Conservation (phyloP, 352 stramenopile species). For the Phytopythium cucurbitacearum region DNA sequence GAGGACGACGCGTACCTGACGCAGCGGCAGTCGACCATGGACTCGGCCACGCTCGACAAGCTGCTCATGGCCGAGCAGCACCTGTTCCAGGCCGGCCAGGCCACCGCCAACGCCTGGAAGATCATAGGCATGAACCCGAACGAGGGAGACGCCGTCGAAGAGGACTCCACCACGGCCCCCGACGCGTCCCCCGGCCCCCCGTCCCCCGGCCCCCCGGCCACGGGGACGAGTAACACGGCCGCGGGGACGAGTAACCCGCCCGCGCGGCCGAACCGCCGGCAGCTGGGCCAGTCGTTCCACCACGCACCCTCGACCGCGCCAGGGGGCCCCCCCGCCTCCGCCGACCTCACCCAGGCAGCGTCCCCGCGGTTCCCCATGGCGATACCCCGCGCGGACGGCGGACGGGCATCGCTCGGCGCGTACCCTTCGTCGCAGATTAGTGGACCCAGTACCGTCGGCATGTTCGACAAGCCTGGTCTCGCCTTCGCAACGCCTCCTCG, state of each 20-base stretch:
- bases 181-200: too few relatives aligned
- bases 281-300: conserved; percentile 15
- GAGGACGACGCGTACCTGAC: conserved; percentile 56
- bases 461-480: too few relatives aligned
- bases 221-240: conserved; percentile 11
- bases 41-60: conserved; percentile 79
- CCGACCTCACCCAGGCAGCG: conserved; percentile 9
- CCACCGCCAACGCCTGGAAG: conserved; percentile 79
- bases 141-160: too few relatives aligned
- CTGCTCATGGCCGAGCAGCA: conserved; percentile 79
- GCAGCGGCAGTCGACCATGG: conserved; percentile 73
- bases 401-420: conserved; percentile 37
- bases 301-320: conserved; percentile 5
- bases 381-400: conserved; percentile 42
- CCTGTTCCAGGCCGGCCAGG: conserved; percentile 73
- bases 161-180: too few relatives aligned
- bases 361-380: conserved; percentile 58
- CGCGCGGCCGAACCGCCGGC: conserved; percentile 9
- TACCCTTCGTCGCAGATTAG: conserved; percentile 9
- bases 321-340: conserved; percentile 3
- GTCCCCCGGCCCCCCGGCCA: too few relatives aligned
- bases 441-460: too few relatives aligned
- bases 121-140: conserved; percentile 54
- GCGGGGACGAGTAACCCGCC: conserved; percentile 14
- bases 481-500: too few relatives aligned